Base-by-base conservation (phyloP, 345 rosid genomes). In the Arabis hirsuta region DNA sequence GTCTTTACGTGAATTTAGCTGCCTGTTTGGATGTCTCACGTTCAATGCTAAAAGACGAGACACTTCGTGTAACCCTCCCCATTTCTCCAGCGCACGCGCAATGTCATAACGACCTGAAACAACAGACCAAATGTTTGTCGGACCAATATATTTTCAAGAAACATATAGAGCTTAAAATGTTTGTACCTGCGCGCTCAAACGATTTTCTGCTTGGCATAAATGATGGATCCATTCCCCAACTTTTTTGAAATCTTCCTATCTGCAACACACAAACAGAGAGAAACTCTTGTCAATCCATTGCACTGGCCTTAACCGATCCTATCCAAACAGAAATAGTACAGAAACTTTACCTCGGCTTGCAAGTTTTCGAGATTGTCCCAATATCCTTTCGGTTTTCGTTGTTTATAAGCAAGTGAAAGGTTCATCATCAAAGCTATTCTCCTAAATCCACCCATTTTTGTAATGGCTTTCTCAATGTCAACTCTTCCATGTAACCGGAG, bases 161-260 rank as follows among this genome's bases (percentile, higher is more conserved):
- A 59, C 38, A 64, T 12, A 11, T 34, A n/a, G 9, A 55, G 62
- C 42, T 61, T 29, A 46, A 14, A 27, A 3, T 29, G 27, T 55
- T 44, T 63, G 61, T 81, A 89, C 98, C 97, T 79, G 97, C 98
- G 12, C 96, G 95, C 73, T 94, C 98, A 7, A 94, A 94, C n/a
- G 95, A 78, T 70, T 89, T 94, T 77, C 98, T 88, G 67, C 97
- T 89, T 3, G 98, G 97, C 98, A 94, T 94, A 71, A 77, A 88
- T n/a, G 90, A 78, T 39, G 85, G 93, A 72, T 94, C 97, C 98
- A 94, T 94, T 73, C 96, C 97, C 98, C 96, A 91, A 79, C 84
- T 87, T 80, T 82, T 80, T 71, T 91, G 97, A 81, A 94, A 91
- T 69, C 84, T 80, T 51, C 65, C 65, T 27, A 91, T 88, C 98